phyloP scores from a whole-genome alignment of 805 yeast species.

The Barnettozyma siamensis region DNA sequence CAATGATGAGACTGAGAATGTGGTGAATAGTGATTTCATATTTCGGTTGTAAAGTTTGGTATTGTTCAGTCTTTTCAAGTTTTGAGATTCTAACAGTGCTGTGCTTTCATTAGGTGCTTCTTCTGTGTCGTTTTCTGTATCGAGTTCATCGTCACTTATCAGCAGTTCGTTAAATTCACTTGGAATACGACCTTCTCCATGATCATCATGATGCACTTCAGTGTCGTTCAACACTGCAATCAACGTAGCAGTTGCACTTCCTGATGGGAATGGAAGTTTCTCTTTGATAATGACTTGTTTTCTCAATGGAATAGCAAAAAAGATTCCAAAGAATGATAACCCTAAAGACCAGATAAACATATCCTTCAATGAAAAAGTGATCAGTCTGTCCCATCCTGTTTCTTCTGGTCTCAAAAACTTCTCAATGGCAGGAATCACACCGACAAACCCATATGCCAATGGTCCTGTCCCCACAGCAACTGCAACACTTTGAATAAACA shows the following conservation, averaged over 20 bases:
- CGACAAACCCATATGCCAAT: conserved; percentile 88
- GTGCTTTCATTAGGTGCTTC: conserved; percentile 11
- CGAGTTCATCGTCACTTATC: conserved; percentile 16
- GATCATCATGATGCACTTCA: conserved; percentile 30
- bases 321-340: conserved; percentile 89
- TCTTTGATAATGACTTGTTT: conserved; percentile 83
- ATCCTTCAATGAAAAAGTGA: conserved; percentile 40
- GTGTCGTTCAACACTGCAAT: conserved; percentile 83
- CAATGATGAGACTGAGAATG: conserved; percentile 63
- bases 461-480: conserved; percentile 99
- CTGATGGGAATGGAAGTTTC: conserved; percentile 88
- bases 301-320: conserved; percentile 86
- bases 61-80: conserved; percentile 23
- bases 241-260: conserved; percentile 91
- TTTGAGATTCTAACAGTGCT: conserved; percentile 27
- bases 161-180: conserved; percentile 14
- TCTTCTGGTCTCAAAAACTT: conserved; percentile 77
- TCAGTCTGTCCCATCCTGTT: conserved; percentile 47
- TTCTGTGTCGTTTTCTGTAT: conserved; percentile 11
- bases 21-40: conserved; percentile 48
- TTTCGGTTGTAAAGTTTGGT: conserved; percentile 44
- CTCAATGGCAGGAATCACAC: conserved; percentile 93
- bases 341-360: conserved; percentile 80
- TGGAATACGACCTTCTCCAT: conserved; percentile 7
- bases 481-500: conserved; percentile 84